Conservation (phyloP, 768 basidiomycete species). For the Pulveroboletus sp. region DNA sequence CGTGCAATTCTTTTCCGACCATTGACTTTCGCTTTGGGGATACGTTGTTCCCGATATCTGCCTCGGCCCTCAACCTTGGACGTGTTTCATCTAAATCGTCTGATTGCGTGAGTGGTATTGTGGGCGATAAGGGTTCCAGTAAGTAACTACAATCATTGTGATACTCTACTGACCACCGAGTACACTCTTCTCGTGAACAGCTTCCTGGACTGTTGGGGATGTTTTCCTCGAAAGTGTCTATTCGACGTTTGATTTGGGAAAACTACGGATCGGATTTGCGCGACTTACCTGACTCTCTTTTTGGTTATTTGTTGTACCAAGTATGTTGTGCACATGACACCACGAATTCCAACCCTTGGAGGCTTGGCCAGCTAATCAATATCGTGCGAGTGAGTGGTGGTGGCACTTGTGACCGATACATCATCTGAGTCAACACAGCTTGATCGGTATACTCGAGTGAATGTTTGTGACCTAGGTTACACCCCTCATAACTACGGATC, state of each 20-base stretch:
- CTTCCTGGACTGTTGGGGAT: conserved; percentile 16
- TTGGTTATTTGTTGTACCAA: too few species aligned
- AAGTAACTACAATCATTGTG: background rate
- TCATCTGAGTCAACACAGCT: too few species aligned
- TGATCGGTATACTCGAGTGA: too few species aligned
- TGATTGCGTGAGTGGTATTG: conserved; percentile 33
- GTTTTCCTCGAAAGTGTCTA: conserved; percentile 44
- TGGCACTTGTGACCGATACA: too few species aligned
- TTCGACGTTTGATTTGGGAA: conserved; percentile 38
- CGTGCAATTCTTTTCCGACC: conserved; percentile 28
- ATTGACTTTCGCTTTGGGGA: conserved; percentile 39
- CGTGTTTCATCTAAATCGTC: conserved; percentile 14
- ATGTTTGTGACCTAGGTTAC: too few species aligned
- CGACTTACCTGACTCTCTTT: conserved; percentile 9
- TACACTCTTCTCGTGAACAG: conserved; percentile 4
- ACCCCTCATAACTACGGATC: too few species aligned
- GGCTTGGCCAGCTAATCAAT: too few species aligned
- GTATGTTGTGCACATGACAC: too few species aligned
- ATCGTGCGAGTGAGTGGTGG: too few species aligned
- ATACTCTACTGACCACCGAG: too few species aligned
- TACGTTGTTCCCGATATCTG: conserved; percentile 30
- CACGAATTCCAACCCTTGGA: too few species aligned
- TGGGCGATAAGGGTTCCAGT: conserved; percentile 1
- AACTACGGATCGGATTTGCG: conserved; percentile 37
- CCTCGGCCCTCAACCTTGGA: conserved; percentile 39